Percentiles rank a stretch among this genome's conserved stretches.
These are phyloP conservation scores for Vitis rupestris DNA, from an alignment of 164 flowering plant genomes.

Conservation along the genomic window DNA sequence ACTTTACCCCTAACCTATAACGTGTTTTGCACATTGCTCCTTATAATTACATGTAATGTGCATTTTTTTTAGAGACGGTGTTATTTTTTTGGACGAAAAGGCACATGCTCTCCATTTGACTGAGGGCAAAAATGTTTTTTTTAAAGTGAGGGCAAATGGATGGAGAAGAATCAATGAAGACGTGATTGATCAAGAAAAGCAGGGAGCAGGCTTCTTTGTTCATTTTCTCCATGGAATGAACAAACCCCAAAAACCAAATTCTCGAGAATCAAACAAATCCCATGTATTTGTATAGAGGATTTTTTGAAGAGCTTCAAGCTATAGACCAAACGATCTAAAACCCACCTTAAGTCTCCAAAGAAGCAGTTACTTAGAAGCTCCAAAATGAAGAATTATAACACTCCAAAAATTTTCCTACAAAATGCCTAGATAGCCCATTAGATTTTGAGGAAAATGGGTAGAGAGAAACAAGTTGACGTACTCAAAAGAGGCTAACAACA, in stretches of 20 bases:
- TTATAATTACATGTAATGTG: too few relatives aligned
- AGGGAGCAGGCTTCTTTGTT: conserved; percentile 12
- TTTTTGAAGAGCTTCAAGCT: too few relatives aligned
- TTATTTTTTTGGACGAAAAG: too few relatives aligned
- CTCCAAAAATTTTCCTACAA: neutral
- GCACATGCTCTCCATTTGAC: too few relatives aligned
- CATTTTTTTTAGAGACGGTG: too few relatives aligned
- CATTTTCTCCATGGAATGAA: neutral
- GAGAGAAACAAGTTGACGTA: neutral
- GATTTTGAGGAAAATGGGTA: neutral
- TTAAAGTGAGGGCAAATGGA: neutral
- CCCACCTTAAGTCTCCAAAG: too few relatives aligned
- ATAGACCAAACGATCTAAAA: too few relatives aligned
- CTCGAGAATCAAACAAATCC: neutral
- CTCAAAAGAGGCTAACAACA: neutral
- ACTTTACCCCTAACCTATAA: too few relatives aligned
- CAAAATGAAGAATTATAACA: neutral
- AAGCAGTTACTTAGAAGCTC: neutral
- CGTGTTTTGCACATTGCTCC: too few relatives aligned
- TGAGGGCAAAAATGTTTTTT: too few relatives aligned
- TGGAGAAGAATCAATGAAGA: conserved; percentile 27
- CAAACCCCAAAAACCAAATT: neutral
- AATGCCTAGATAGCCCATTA: neutral
- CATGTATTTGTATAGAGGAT: too few relatives aligned
- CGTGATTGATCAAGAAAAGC: conserved; percentile 16